Evolutionary conservation across 1,284 basidiomycete species (phyloP).

Genomic region (Taiwanofungus camphoratus): DNA sequence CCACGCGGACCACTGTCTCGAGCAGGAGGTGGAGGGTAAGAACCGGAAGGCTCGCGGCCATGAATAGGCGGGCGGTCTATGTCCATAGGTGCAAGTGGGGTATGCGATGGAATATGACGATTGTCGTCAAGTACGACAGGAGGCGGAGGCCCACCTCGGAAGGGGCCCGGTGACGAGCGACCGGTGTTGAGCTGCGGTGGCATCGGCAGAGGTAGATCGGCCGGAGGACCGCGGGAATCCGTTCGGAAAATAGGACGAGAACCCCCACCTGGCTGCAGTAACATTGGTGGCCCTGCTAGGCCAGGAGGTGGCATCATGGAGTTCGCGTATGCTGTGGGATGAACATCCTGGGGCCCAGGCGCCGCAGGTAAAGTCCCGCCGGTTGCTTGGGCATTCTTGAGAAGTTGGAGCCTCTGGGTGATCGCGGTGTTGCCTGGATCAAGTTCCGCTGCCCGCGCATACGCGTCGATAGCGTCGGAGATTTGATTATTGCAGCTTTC

Average conservation of each 20-base stretch:
- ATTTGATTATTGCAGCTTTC: conserved; percentile 99
- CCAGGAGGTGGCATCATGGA: conserved; percentile 61
- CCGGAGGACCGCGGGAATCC: conserved; percentile 57
- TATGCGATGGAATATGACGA: conserved; percentile 57
- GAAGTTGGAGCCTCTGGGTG: conserved; percentile 68
- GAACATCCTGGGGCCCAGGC: conserved; percentile 90
- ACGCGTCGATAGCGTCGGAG: conserved; percentile 97
- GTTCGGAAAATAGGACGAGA: conserved; percentile 48
- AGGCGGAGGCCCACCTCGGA: conserved; percentile 72
- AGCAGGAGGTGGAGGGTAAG: conserved; percentile 26
- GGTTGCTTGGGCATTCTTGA: conserved; percentile 78
- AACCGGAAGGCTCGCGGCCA: conserved; percentile 43
- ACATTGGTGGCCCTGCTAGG: conserved; percentile 54
- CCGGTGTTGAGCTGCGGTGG: conserved; percentile 44
- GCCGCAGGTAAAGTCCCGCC: conserved; percentile 76
- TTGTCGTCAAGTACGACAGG: conserved; percentile 70
- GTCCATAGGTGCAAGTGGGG: conserved; percentile 80
- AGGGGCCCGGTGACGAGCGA: conserved; percentile 58
- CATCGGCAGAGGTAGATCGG: conserved; percentile 54
- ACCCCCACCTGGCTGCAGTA: conserved; percentile 44
- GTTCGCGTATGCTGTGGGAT: conserved; percentile 88
- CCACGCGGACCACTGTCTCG: conserved; percentile 44
- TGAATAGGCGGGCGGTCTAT: conserved; percentile 60
- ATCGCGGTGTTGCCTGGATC: conserved; percentile 81
- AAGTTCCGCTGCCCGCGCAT: conserved; percentile 86